Percentiles rank a stretch among this genome's conserved stretches.
Conservation (phyloP, 345 rosid species). For the Abelmoschus esculentus region DNA sequence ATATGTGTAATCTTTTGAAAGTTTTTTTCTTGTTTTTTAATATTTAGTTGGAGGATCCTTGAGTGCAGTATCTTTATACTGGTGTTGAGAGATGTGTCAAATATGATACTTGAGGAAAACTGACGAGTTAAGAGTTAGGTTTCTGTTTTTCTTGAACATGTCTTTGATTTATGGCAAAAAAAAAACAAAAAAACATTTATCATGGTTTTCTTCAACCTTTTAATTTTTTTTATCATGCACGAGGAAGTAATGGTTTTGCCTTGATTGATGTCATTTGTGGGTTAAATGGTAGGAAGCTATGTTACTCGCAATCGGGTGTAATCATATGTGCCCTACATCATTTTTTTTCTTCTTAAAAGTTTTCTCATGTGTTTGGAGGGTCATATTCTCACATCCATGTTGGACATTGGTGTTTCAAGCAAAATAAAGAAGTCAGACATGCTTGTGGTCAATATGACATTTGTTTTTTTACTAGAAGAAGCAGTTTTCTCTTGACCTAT, state of each 20-base stretch:
- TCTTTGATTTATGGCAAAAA: not conserved
- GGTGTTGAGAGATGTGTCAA: not conserved
- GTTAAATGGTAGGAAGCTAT: not conserved
- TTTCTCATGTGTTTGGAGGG: not conserved
- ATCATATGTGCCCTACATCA: not conserved
- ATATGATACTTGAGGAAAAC: not conserved
- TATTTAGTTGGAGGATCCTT: no score
- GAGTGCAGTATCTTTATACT: no score
- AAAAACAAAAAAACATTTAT: not conserved
- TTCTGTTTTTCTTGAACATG: not conserved
- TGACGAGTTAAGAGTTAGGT: not conserved
- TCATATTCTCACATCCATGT: not conserved
- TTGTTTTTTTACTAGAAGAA: constrained; percentile 7
- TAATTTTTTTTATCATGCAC: not conserved
- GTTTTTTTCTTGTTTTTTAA: no score
- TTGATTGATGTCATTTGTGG: not conserved
- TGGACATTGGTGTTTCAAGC: not conserved
- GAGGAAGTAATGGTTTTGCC: not conserved
- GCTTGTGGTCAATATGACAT: constrained; percentile 6
- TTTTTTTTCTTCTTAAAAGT: not conserved
- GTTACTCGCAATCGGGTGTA: not conserved
- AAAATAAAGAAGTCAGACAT: not conserved
- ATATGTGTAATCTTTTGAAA: no score
- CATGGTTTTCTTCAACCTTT: not conserved
- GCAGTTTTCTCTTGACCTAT: constrained; percentile 27